phyloP scores from a whole-genome alignment of 176 grass and related monocot species.

The Puya raimondii region DNA sequence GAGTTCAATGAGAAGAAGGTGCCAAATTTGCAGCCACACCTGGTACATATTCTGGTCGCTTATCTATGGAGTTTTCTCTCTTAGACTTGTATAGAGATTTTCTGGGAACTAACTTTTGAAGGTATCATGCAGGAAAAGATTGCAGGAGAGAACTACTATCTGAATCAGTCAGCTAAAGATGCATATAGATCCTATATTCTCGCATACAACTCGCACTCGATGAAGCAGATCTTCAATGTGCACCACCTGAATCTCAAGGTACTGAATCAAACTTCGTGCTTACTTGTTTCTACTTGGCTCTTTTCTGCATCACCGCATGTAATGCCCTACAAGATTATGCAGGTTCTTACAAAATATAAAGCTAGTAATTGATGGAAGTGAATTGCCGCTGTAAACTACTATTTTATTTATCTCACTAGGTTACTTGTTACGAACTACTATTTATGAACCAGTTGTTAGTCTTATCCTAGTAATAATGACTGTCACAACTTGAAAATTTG shows the following conservation, averaged over 20 bases:
- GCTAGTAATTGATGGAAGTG: too few relatives aligned
- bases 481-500: too few relatives aligned
- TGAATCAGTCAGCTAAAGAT: slow-evolving; percentile 88
- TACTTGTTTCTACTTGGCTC: neutral
- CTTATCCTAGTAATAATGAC: too few relatives aligned
- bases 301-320: too few relatives aligned
- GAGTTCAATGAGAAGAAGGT: slow-evolving; percentile 77
- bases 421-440: too few relatives aligned
- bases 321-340: neutral
- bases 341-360: neutral
- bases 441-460: too few relatives aligned
- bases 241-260: slow-evolving; percentile 89
- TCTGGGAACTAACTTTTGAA: neutral
- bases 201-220: slow-evolving; percentile 80
- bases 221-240: slow-evolving; percentile 93
- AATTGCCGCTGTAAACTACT: too few relatives aligned
- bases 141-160: slow-evolving; percentile 70
- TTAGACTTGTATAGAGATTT: neutral
- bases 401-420: too few relatives aligned
- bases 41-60: slow-evolving; percentile 39
- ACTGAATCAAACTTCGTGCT: slow-evolving; percentile 2
- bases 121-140: slow-evolving; percentile 65
- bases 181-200: slow-evolving; percentile 85
- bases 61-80: neutral
- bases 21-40: slow-evolving; percentile 83